Evolutionary conservation across 140 eudicot genomes (phyloP).

Genomic region (Ambrosia hybrid): DNA sequence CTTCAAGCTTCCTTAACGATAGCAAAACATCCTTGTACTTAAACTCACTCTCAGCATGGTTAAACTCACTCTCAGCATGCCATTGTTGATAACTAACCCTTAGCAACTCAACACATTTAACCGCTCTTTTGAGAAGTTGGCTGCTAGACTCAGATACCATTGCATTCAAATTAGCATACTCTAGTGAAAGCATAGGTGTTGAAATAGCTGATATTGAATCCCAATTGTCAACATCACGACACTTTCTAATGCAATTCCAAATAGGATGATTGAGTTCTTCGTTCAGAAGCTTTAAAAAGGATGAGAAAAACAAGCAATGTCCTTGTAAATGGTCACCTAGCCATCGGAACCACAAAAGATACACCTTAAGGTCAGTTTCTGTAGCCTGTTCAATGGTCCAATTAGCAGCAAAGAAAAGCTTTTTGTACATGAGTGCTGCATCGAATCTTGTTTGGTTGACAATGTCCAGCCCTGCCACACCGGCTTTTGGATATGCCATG

Average conservation of each 20-base stretch:
- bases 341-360: slow-evolving; percentile 71
- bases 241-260: slow-evolving; percentile 51
- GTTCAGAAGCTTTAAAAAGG: slow-evolving; percentile 40
- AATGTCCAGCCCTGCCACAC: slow-evolving; percentile 16
- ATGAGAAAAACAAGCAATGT: slow-evolving; percentile 44
- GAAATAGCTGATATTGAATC: slow-evolving; percentile 22
- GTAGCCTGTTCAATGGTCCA: slow-evolving; percentile 90
- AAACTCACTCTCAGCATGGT: slow-evolving; percentile 8
- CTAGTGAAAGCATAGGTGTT: slow-evolving; percentile 67
- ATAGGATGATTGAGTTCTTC: slow-evolving; percentile 70
- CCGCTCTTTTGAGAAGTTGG: slow-evolving; percentile 47
- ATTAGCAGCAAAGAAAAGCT: slow-evolving; percentile 73
- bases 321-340: slow-evolving; percentile 53
- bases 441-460: slow-evolving; percentile 32
- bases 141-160: slow-evolving; percentile 23
- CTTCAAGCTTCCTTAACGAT: slow-evolving; percentile 58
- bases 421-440: slow-evolving; percentile 27
- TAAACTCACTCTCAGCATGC: slow-evolving; percentile 50
- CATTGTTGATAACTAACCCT: slow-evolving; percentile 82
- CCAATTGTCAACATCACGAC: slow-evolving; percentile 24
- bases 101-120: slow-evolving; percentile 48
- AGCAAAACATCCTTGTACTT: slow-evolving; percentile 39
- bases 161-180: slow-evolving; percentile 35
- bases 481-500: slow-evolving; percentile 46
- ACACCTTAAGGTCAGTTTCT: slow-evolving; percentile 54